phyloP scores from a whole-genome alignment of 2,329 filamentous ascomycete genomes.

The Septoria linicola region DNA sequence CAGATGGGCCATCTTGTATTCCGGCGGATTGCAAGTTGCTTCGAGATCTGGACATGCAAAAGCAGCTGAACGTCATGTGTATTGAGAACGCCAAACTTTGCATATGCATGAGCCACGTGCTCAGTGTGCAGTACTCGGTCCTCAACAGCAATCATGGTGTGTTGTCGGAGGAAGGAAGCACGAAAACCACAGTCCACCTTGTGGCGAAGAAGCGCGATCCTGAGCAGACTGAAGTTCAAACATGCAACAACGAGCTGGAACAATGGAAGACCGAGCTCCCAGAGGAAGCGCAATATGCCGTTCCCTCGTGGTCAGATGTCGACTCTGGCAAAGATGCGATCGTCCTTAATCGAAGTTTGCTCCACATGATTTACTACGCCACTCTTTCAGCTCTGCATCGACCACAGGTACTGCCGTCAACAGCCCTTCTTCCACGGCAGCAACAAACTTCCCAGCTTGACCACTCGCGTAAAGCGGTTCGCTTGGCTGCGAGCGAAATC shows the following conservation, averaged over 20 bases:
- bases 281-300: conserved; percentile 66
- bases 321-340: conserved; percentile 61
- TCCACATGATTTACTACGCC: conserved; percentile 93
- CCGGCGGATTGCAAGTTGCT: conserved; percentile 68
- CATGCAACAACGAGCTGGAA: conserved; percentile 75
- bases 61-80: conserved; percentile 80
- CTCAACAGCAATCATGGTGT: conserved; percentile 76
- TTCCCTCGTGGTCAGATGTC: conserved; percentile 55
- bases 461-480: conserved; percentile 76
- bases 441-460: conserved; percentile 72
- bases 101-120: conserved; percentile 82
- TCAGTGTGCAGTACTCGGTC: conserved; percentile 89
- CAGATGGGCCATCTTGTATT: conserved; percentile 67
- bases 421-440: conserved; percentile 41
- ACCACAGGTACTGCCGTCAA: conserved; percentile 81
- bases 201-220: conserved; percentile 83
- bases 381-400: conserved; percentile 88
- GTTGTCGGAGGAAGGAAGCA: conserved; percentile 68
- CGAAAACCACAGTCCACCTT: conserved; percentile 76
- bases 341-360: conserved; percentile 71
- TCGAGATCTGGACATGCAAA: conserved; percentile 70
- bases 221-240: conserved; percentile 75
- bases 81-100: conserved; percentile 89
- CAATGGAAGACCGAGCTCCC: conserved; percentile 75
- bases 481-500: conserved; percentile 79